Base-by-base conservation (phyloP, 2,329 filamentous ascomycete genomes). In the Drechslera avenae region DNA sequence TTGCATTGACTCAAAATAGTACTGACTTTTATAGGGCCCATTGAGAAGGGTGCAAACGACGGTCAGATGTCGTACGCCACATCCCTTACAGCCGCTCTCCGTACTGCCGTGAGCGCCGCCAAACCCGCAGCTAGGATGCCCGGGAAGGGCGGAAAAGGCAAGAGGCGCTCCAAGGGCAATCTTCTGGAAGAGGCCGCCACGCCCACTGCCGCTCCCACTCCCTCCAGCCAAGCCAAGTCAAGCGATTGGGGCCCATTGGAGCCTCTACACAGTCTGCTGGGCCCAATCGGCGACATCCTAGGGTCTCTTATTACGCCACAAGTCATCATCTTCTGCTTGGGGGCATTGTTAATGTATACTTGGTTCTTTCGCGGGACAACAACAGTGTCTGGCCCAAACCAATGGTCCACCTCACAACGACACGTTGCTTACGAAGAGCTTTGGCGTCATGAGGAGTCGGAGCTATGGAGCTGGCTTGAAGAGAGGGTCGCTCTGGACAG, bases 41-140 rank as follows among this genome's bases (percentile, higher is more conserved):
- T 99, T 62, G 94, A 99, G 72, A 97, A 96, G 73, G 93, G 91
- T 52, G 91, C 92, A 35, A 92, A 89, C 56, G 92, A 97, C 48
- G 94, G 94, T 21, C 94, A 99, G 74, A 81, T 81, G 7, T 82
- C 86, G 50, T 96, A 95, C 70, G 89, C 88, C 56, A 92, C 88
- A 61, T 89, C 93, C 49, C 76, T 99, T 4, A 83, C 92, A 45
- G 84, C 86, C 8, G 83, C 86, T 21, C 78, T 97, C 14, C 91
- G 87, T 68, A 81, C 83, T 34, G 88, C 88, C 10, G 83, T 97
- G 14, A 84, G 85, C 13, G 81, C 87, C 12, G 81, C 87, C 4
- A 88, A 86, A 48, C 47, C 46, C 17, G 52, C 84, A 26, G 73
- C 81, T 13, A 59, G 80, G 77, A 37, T 73, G 4, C 14, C 73